Conservation (phyloP, 768 basidiomycete species). For the Zangia roseola region DNA sequence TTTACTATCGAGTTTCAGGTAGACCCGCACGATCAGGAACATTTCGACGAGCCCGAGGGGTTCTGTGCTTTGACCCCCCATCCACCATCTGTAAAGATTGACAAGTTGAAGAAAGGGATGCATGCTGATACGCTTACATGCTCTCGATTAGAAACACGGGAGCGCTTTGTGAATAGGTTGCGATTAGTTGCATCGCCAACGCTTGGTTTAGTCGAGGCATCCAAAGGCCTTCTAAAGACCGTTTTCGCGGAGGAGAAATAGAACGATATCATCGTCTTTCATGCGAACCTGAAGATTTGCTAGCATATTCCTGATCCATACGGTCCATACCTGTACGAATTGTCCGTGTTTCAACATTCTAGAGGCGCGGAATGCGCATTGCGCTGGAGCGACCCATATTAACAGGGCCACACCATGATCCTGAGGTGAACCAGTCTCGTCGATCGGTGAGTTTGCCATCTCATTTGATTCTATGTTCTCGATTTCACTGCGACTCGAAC, state of each 20-base stretch:
- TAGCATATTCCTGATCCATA: too few species aligned
- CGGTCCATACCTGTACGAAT: constrained; percentile 20
- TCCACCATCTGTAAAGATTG: too few species aligned
- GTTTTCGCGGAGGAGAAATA: constrained; percentile 11
- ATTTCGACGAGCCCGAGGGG: too few species aligned
- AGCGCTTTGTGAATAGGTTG: too few species aligned
- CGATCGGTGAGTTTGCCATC: constrained; percentile 29
- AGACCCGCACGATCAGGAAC: too few species aligned
- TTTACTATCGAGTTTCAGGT: too few species aligned
- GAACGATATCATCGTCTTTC: constrained; percentile 19
- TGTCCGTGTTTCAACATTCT: constrained; percentile 23
- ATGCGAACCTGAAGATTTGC: constrained; percentile 19
- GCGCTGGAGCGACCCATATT: constrained; percentile 20
- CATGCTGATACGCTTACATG: too few species aligned
- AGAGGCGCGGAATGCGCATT: constrained; percentile 26
- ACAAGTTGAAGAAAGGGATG: too few species aligned
- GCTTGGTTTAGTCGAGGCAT: constrained; percentile 12
- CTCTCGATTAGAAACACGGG: too few species aligned
- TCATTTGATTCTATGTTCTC: too few species aligned
- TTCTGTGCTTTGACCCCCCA: too few species aligned
- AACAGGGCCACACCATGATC: constrained; percentile 25
- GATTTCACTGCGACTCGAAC: neutral
- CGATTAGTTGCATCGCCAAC: too few species aligned
- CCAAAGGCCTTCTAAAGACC: constrained; percentile 22
- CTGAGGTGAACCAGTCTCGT: constrained; percentile 16